Evolutionary conservation across 257 asterid species (phyloP), one percentile per base, ranked within the genome.

Genomic region (Solanum chiquidenum): DNA sequence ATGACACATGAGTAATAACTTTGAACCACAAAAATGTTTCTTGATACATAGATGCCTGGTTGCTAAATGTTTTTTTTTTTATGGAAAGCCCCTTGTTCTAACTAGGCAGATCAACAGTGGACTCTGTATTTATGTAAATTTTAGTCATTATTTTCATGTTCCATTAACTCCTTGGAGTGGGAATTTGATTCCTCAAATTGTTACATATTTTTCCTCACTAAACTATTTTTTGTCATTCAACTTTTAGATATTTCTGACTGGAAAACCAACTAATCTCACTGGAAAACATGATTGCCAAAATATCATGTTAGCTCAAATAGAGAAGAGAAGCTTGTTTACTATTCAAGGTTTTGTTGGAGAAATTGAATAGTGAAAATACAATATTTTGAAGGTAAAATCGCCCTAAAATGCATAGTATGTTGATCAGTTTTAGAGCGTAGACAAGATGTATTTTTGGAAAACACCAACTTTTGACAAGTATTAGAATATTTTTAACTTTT

Each of bases 1-100:
- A 92, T 96, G 80, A 74, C 79, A 38, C 25, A 20, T 64, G 60
- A 34, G 40, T 42, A 84, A 33, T 64, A n/a, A 62, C 31, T 84
- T 60, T 69, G 76, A 23, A 84, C 25, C 38, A 66, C 38, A 66
- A 35, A 35, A 84, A 13, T 84, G 52, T 37, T 10, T 74, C 18
- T 27, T 37, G 33, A 74, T 74, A 74, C 21, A 37, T 20, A 55
- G 49, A 74, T 74, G 52, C 10, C 10, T 35, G 31, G 52, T 35
- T 74, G 31, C 83, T 74, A 74, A 74, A 37, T 74, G 21, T 35
- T 35, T 73, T 73, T 20, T 18, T 33, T 12, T 46, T 49, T 2
- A 49, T 49, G 60, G 60, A 49, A 49, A 49, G 16, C 62, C 9
- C 4, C n/a, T 5, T 52, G 62, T 52, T 52, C 62, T 52, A 52